Conservation (phyloP, 257 asterid species). For the Rehmannia glutinosa region DNA sequence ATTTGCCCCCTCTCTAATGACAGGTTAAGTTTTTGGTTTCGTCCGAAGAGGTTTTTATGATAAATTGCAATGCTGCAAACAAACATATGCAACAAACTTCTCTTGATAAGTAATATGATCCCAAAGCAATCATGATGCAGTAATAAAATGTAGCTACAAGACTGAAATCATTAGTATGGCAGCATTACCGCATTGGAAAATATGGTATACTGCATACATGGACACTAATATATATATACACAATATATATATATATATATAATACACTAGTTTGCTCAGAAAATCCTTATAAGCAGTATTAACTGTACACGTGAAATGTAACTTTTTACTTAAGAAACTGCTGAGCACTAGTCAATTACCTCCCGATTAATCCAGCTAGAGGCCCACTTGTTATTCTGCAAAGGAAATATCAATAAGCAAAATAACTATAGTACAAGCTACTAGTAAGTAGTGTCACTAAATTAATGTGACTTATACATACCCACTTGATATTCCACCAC, state of each 20-base stretch:
- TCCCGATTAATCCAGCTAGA: slow-evolving; percentile 94
- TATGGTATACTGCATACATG: not conserved
- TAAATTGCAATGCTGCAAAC: slow-evolving; percentile 83
- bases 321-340: not conserved
- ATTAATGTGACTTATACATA: slow-evolving; percentile 33
- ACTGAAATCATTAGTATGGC: not conserved
- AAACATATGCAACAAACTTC: slow-evolving; percentile 11
- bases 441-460: not conserved
- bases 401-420: slow-evolving; percentile 10
- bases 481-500: slow-evolving; percentile 99
- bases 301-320: too few species aligned
- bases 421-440: slow-evolving; percentile 9
- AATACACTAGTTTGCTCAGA: not conserved
- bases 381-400: slow-evolving; percentile 96
- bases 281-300: slow-evolving; percentile 2
- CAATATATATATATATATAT: not conserved
- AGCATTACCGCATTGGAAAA: not conserved
- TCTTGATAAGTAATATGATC: not conserved
- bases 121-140: slow-evolving; percentile 6
- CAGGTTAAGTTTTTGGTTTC: slow-evolving; percentile 92
- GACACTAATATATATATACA: not conserved
- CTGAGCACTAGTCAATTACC: slow-evolving; percentile 39
- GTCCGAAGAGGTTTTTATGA: slow-evolving; percentile 90
- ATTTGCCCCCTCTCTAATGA: slow-evolving; percentile 95
- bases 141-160: not conserved